Evolutionary conservation across 768 basidiomycete genomes (phyloP).

Genomic region (Naganishia onofrii): DNA sequence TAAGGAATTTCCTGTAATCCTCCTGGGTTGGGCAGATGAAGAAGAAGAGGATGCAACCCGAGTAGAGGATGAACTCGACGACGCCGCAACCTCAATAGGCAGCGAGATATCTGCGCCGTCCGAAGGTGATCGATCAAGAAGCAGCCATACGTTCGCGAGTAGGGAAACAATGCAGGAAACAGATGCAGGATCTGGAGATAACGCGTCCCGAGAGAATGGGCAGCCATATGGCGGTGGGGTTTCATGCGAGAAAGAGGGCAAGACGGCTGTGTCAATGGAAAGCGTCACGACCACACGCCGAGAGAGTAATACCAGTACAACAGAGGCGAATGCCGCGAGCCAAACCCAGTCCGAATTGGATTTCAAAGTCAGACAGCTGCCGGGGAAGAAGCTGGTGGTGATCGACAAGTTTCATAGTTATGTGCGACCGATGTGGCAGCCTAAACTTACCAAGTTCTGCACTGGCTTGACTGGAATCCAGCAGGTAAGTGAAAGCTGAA

Average conservation of each 20-base stretch:
- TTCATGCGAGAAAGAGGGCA: background rate
- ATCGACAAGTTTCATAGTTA: constrained; percentile 82
- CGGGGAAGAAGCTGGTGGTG: constrained; percentile 44
- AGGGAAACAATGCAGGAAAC: background rate
- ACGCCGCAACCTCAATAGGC: background rate
- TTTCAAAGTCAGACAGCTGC: background rate
- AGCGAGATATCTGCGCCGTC: constrained; percentile 39
- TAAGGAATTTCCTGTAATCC: constrained; percentile 89
- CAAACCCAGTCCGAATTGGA: background rate
- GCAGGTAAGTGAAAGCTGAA: constrained; percentile 62
- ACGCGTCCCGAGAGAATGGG: too few relatives aligned
- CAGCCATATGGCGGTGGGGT: too few relatives aligned
- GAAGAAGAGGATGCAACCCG: background rate
- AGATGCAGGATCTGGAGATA: background rate
- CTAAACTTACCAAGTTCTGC: constrained; percentile 77
- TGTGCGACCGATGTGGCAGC: constrained; percentile 82
- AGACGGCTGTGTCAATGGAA: background rate
- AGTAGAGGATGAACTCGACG: background rate
- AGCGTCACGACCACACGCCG: background rate
- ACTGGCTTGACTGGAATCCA: constrained; percentile 83
- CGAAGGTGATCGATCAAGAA: constrained; percentile 54
- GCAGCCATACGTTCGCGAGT: background rate
- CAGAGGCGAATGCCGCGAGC: background rate
- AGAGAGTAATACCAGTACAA: background rate
- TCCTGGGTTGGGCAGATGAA: constrained; percentile 66